phyloP scores from a whole-genome alignment of 2,329 filamentous ascomycete species.

The Verticillium longisporum region DNA sequence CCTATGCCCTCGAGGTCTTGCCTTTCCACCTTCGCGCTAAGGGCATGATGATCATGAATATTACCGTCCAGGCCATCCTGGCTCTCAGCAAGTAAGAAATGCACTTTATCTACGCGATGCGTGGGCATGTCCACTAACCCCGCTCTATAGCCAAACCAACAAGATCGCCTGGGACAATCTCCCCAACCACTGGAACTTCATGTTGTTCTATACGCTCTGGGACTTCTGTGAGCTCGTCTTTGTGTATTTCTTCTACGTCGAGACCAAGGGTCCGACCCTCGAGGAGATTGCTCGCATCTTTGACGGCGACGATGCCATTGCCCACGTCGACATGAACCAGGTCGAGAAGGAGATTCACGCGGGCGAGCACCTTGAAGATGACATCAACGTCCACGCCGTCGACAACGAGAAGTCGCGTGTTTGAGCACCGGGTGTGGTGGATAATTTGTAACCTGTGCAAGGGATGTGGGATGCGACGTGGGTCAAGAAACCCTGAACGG shows the following conservation, averaged over 20 bases:
- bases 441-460: neutral
- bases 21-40: conserved; percentile 52
- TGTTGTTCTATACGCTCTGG: conserved; percentile 60
- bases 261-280: conserved; percentile 64
- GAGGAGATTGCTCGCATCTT: conserved; percentile 67
- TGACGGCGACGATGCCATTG: conserved; percentile 55
- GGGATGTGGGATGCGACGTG: too few species aligned
- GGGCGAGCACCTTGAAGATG: conserved; percentile 23
- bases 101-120: neutral
- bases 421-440: neutral
- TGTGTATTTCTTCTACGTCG: conserved; percentile 61
- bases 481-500: too few species aligned
- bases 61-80: conserved; percentile 54
- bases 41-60: conserved; percentile 59
- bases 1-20: conserved; percentile 52
- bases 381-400: conserved; percentile 18
- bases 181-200: conserved; percentile 56
- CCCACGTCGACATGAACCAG: conserved; percentile 46
- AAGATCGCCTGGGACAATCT: conserved; percentile 55
- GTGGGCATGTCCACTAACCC: neutral
- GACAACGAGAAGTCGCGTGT: conserved; percentile 10
- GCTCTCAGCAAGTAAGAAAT: conserved; percentile 43
- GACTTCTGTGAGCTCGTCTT: conserved; percentile 53
- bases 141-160: conserved; percentile 43
- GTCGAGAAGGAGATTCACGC: conserved; percentile 46